These are phyloP conservation scores for Ogataea minuta DNA, from an alignment of 805 yeast species.

Conservation along the genomic window DNA sequence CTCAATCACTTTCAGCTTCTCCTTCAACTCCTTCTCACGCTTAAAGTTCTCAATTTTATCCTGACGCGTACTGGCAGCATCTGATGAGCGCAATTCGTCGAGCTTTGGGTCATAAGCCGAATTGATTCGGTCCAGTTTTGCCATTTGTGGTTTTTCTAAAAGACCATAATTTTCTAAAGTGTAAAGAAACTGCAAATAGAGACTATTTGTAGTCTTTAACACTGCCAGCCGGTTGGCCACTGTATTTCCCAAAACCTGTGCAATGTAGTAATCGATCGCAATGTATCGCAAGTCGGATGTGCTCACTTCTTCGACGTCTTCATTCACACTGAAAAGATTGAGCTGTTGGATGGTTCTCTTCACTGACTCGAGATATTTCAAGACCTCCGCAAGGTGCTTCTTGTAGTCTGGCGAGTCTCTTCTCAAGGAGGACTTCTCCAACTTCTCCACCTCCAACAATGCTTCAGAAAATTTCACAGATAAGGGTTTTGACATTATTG, in stretches of 20 bases:
- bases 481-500: conserved; percentile 15
- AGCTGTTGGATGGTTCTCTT: conserved; percentile 42
- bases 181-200: conserved; percentile 46
- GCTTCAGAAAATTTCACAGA: conserved; percentile 18
- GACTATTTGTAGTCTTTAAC: conserved; percentile 42
- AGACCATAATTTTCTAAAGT: conserved; percentile 45
- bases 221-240: conserved; percentile 34
- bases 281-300: conserved; percentile 63
- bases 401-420: conserved; percentile 24
- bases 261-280: conserved; percentile 59
- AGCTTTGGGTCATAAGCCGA: conserved; percentile 41
- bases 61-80: conserved; percentile 53
- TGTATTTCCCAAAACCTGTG: conserved; percentile 33
- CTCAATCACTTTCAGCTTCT: conserved; percentile 41
- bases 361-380: conserved; percentile 12
- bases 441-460: conserved; percentile 6
- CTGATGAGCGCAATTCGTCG: conserved; percentile 35
- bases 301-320: conserved; percentile 63
- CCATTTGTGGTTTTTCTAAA: conserved; percentile 36
- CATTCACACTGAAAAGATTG: conserved; percentile 70
- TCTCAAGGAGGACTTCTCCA: conserved; percentile 18
- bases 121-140: conserved; percentile 41
- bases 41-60: conserved; percentile 71
- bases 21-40: conserved; percentile 52
- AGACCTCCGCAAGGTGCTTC: conserved; percentile 8